Evolutionary conservation across 768 basidiomycete species (phyloP).

Genomic region (Calvatia gigantea): DNA sequence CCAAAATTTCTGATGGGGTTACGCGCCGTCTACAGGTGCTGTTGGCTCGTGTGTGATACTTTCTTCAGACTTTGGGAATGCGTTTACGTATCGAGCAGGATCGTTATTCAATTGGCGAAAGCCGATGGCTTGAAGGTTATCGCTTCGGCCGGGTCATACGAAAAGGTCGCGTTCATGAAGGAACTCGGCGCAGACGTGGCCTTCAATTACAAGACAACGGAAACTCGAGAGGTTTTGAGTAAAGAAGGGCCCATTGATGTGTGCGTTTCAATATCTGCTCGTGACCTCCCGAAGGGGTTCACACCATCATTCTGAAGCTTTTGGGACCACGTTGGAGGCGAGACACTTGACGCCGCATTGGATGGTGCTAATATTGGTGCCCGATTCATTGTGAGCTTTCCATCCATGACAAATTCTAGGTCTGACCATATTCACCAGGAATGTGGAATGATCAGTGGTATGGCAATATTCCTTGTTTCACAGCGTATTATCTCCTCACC

Average conservation of each 20-base stretch:
- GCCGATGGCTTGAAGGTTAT: slow-evolving; percentile 60
- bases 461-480: slow-evolving; percentile 11
- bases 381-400: slow-evolving; percentile 44
- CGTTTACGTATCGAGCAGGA: slow-evolving; percentile 18
- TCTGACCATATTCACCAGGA: slow-evolving; percentile 21
- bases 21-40: slow-evolving; percentile 23
- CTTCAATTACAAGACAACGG: slow-evolving; percentile 71
- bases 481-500: not conserved
- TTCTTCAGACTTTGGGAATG: not conserved
- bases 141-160: slow-evolving; percentile 68
- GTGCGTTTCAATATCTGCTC: slow-evolving; percentile 22
- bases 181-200: slow-evolving; percentile 64
- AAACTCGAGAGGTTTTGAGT: slow-evolving; percentile 46
- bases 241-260: slow-evolving; percentile 51
- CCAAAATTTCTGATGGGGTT: not conserved
- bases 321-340: slow-evolving; percentile 62
- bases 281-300: not conserved
- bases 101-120: slow-evolving; percentile 52
- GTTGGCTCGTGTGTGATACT: slow-evolving; percentile 56
- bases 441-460: slow-evolving; percentile 37
- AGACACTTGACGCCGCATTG: slow-evolving; percentile 54
- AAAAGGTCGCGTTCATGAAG: slow-evolving; percentile 62
- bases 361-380: slow-evolving; percentile 39
- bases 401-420: not conserved
- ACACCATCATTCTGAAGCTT: slow-evolving; percentile 26